phyloP scores from a whole-genome alignment of 805 yeast genomes.

The Pichia exigua region DNA sequence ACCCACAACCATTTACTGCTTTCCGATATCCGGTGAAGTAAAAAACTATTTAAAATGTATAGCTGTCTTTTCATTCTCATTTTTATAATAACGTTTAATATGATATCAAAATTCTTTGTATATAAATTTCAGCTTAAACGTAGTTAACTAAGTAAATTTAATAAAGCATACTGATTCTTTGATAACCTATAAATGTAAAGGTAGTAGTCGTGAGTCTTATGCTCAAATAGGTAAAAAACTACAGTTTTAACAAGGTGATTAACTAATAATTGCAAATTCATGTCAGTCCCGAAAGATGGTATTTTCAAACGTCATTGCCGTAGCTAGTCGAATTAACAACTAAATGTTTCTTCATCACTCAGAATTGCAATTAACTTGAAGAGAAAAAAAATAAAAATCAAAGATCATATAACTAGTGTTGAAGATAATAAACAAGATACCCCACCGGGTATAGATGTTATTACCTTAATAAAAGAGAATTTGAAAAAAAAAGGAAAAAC shows the following conservation, averaged over 20 bases:
- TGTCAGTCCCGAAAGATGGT: constrained; percentile 23
- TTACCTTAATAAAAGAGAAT: not conserved
- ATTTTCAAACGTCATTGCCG: constrained; percentile 19
- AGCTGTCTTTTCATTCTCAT: not conserved
- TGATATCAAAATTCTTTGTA: not conserved
- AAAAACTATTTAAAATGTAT: not conserved
- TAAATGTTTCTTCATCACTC: constrained; percentile 15
- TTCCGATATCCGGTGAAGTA: not conserved
- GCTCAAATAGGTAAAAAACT: not conserved
- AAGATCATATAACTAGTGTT: not conserved
- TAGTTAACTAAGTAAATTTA: not conserved
- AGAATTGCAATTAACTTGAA: not conserved
- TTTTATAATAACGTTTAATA: not conserved
- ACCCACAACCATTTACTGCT: not conserved
- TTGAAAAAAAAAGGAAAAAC: not conserved
- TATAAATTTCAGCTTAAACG: not conserved
- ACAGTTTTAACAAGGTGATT: not conserved
- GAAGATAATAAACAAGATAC: not conserved
- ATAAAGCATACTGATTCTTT: not conserved
- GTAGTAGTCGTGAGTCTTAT: no score
- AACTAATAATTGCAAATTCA: not conserved
- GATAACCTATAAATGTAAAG: no score
- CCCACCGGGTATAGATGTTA: not conserved
- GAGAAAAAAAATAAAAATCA: not conserved
- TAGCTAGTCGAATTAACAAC: constrained; percentile 17